Conservation (phyloP, 257 asterid species). For the Hygrophila difformis region DNA sequence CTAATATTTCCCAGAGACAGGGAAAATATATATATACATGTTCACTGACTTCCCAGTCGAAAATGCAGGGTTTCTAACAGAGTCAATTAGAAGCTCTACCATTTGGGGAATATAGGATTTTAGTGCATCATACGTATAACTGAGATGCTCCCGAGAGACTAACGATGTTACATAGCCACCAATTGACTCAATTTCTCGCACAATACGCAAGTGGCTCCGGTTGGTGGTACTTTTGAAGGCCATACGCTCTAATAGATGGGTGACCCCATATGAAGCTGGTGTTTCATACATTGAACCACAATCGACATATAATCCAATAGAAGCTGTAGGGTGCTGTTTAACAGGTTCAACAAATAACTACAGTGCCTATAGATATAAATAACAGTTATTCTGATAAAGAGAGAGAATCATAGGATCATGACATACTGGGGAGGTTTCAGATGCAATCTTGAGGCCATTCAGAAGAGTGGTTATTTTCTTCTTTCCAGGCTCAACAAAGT, state of each 20-base stretch:
- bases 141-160: constrained; percentile 78
- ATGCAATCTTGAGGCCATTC: constrained; percentile 70
- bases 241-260: constrained; percentile 92
- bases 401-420: not conserved
- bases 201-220: constrained; percentile 73
- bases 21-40: too few relatives aligned
- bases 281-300: constrained; percentile 84
- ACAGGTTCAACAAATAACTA: constrained; percentile 13
- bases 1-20: too few relatives aligned
- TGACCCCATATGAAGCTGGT: constrained; percentile 64
- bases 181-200: constrained; percentile 90
- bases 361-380: constrained; percentile 6
- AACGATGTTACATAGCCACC: constrained; percentile 76
- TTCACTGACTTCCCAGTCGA: too few relatives aligned
- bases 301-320: constrained; percentile 78
- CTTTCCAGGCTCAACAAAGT: constrained; percentile 62
- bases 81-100: constrained; percentile 85
- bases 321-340: constrained; percentile 74
- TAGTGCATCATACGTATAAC: constrained; percentile 72
- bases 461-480: constrained; percentile 65
- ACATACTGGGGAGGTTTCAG: constrained; percentile 74
- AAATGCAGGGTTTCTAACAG: constrained; percentile 82
- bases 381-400: not conserved
- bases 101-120: constrained; percentile 72
- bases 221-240: constrained; percentile 85